Percentiles rank a stretch among this genome's conserved stretches.
Evolutionary conservation across 768 basidiomycete genomes (phyloP).

Genomic region (Filobasidium wieringae): DNA sequence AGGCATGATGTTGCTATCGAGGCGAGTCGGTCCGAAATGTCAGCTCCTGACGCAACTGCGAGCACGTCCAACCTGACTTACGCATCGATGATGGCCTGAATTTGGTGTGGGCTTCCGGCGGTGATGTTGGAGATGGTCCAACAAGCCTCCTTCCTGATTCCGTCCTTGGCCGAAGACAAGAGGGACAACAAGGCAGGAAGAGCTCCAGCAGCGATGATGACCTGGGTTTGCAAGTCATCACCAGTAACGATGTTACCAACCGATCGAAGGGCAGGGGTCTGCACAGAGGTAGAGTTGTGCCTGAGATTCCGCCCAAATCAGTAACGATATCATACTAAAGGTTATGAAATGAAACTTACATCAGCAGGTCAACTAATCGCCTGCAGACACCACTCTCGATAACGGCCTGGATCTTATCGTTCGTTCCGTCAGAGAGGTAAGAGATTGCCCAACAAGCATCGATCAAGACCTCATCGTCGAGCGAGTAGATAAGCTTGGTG

Average conservation of each 20-base stretch:
- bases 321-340: background rate
- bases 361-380: slow-evolving; percentile 89
- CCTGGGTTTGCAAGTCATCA: slow-evolving; percentile 97
- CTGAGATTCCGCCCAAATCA: slow-evolving; percentile 40
- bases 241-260: slow-evolving; percentile 99
- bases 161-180: slow-evolving; percentile 92
- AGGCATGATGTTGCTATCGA: slow-evolving; percentile 57
- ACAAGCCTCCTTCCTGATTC: slow-evolving; percentile 97
- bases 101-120: slow-evolving; percentile 91
- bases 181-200: slow-evolving; percentile 86
- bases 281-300: slow-evolving; percentile 64
- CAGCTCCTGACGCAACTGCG: slow-evolving; percentile 85
- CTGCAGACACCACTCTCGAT: slow-evolving; percentile 97
- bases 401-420: slow-evolving; percentile 99
- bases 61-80: slow-evolving; percentile 43
- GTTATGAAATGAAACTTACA: slow-evolving; percentile 42
- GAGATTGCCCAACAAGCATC: slow-evolving; percentile 99
- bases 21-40: slow-evolving; percentile 59
- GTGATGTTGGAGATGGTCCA: slow-evolving; percentile 99
- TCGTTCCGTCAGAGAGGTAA: slow-evolving; percentile 95
- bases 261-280: slow-evolving; percentile 94
- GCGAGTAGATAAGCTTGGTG: slow-evolving; percentile 94
- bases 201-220: slow-evolving; percentile 94
- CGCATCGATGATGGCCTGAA: slow-evolving; percentile 93
- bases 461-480: slow-evolving; percentile 97